Percentiles rank a stretch among this genome's conserved stretches.
Evolutionary conservation across 371 early-diverging fungal species (phyloP).

Genomic region (Zopfochytrium polystomum): DNA sequence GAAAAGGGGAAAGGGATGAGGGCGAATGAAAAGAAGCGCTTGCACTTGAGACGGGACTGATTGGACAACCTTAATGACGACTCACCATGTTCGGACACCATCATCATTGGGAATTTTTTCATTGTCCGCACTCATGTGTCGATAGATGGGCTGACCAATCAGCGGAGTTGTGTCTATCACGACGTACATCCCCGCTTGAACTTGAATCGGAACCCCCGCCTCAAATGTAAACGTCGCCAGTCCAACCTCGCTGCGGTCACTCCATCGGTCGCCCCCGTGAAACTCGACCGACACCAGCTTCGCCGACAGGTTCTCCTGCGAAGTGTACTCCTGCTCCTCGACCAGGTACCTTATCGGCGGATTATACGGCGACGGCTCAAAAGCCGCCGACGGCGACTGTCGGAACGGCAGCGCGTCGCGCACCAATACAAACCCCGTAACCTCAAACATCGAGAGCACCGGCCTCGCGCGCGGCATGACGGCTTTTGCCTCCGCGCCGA

Average conservation of each 20-base stretch:
- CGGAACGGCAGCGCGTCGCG: constrained; percentile 5
- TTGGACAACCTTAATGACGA: too few relatives aligned
- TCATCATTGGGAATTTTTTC: constrained; percentile 23
- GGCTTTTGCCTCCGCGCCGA: constrained; percentile 12
- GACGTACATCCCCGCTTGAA: constrained; percentile 10
- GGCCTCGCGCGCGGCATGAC: constrained; percentile 16
- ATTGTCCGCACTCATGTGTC: constrained; percentile 21
- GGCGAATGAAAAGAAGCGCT: too few relatives aligned
- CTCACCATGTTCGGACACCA: constrained; percentile 23
- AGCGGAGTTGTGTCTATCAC: too few relatives aligned
- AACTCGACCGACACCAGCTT: background rate
- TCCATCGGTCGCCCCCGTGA: too few relatives aligned
- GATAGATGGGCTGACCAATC: constrained; percentile 7
- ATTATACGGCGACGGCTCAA: constrained; percentile 24
- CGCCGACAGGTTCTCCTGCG: background rate
- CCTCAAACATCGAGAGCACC: background rate
- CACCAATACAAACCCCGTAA: constrained; percentile 9
- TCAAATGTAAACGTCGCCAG: constrained; percentile 22
- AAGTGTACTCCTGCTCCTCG: background rate
- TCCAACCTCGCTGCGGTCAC: background rate
- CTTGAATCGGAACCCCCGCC: constrained; percentile 1
- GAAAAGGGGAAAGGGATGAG: too few relatives aligned
- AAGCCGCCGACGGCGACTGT: background rate
- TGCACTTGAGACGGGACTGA: too few relatives aligned
- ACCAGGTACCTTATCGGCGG: constrained; percentile 18